Evolutionary conservation across 2,329 filamentous ascomycete genomes (phyloP), one percentile per base, ranked within the genome.

Genomic region (Diaporthe sp.): DNA sequence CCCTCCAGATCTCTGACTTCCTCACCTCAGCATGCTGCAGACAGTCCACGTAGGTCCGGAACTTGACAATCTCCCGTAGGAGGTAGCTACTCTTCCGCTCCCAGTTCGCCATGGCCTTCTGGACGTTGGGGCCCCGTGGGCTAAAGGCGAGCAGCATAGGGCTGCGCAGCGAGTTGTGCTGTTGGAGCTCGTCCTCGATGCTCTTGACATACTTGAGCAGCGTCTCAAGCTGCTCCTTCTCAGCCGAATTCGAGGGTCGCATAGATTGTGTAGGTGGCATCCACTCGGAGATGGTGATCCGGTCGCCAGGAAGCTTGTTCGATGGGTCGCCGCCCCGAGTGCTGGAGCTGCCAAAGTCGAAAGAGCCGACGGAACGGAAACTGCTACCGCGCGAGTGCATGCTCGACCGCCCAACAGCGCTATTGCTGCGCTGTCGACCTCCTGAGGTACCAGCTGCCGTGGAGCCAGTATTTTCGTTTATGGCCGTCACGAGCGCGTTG

Each of bases 11-110:
- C 81, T 92, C 93, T 61, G 90, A 89, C 82, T 94, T 95, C 73
- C 92, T 89, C 44, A 82, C 85, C 79, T 94, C 91, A 0, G 96
- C 96, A 51, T 91, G 90, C 75, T 92, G 89, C 69, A 99, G 86
- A 46, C 92, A 93, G 83, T 98, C 97, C 79, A 98, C 96, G 81
- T 98, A 99, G 0, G 96, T 98, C 76, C 94, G 89, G 86, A 98
- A 98, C 84, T 98, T 98, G 84, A 98, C 95, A 83, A 97, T 98
- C 86, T 99, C 97, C 49, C 94, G 89, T 17, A 98, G 88, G 55
- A 99, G 86, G 82, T 98, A 98, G 42, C 94, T 93, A 74, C 95
- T 97, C 87, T 98, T 98, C 81, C 94, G 92, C 87, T 99, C 96
- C 96, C 97, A 99, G 84, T 99, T 99, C 28, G 93, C 89, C 94